A percentile compares a stretch with the other conserved stretches of the same genome.
phyloP scores from a whole-genome alignment of 1,284 basidiomycete genomes.

The Pascua guehoae region DNA sequence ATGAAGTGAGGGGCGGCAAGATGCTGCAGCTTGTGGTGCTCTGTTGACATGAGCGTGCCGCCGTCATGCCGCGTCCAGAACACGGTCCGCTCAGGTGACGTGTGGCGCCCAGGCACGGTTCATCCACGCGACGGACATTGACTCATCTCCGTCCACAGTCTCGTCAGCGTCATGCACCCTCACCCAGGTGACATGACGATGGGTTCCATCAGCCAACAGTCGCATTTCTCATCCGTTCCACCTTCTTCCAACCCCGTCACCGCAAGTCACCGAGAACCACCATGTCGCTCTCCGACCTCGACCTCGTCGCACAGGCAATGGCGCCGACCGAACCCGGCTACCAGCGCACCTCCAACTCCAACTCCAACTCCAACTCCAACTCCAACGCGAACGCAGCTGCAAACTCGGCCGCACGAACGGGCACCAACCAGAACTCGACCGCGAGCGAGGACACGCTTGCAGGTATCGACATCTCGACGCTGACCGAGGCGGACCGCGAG shows the following conservation, averaged over 20 bases:
- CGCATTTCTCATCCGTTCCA: background rate
- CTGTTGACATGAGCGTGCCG: no score
- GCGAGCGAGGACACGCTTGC: conserved; percentile 6
- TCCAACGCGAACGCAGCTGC: conserved; percentile 1
- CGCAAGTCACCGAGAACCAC: background rate
- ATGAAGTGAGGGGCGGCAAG: no score
- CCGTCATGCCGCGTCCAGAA: no score
- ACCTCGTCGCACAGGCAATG: conserved; percentile 45
- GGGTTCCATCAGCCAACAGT: no score
- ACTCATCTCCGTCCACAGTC: background rate
- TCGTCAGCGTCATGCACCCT: background rate
- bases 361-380: background rate
- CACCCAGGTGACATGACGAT: background rate
- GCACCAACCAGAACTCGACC: background rate
- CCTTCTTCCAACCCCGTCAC: background rate
- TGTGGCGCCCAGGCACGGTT: no score
- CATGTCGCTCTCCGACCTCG: conserved; percentile 44
- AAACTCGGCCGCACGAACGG: background rate
- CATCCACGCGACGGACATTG: background rate
- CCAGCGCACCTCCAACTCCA: background rate
- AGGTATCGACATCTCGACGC: conserved; percentile 24
- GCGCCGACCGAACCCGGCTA: conserved; percentile 20
- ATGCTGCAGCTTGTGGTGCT: no score
- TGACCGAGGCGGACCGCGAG: conserved; percentile 21
- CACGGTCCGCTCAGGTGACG: no score